phyloP scores from a whole-genome alignment of 176 grass and related monocot species.

The Urochloa ruziziensis region DNA sequence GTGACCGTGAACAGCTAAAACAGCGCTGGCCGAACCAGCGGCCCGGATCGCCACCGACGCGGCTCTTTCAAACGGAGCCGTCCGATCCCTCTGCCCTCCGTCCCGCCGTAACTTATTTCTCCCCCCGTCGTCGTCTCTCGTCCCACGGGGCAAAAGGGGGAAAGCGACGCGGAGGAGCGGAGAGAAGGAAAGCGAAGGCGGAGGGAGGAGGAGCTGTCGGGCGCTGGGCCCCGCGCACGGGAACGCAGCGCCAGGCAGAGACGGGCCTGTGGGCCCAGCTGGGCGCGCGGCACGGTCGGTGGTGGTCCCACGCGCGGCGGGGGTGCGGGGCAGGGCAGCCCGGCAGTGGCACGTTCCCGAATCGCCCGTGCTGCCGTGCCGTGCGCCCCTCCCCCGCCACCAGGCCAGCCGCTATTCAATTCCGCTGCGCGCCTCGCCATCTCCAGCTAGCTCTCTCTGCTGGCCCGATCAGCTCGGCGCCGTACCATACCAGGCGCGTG shows the following conservation, averaged over 20 bases:
- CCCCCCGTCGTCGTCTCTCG: no score
- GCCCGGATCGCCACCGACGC: neutral
- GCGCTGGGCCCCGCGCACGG: neutral
- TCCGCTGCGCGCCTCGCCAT: neutral
- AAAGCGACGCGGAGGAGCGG: neutral
- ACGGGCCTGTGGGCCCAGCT: neutral
- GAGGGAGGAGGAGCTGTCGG: neutral
- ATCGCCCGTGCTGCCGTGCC: neutral
- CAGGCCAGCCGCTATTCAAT: neutral
- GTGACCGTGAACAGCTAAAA: neutral
- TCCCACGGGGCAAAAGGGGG: neutral
- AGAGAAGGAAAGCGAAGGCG: neutral
- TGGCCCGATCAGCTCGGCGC: neutral
- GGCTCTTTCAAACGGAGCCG: conserved; percentile 28
- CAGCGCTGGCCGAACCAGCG: neutral
- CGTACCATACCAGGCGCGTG: neutral
- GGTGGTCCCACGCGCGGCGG: neutral
- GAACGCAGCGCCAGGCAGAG: neutral
- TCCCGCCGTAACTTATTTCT: neutral
- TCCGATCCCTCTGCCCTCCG: neutral
- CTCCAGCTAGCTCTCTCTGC: neutral
- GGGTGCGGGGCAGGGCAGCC: no score
- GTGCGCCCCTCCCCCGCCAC: neutral
- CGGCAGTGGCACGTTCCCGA: conserved; percentile 3
- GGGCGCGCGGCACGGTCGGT: neutral